Evolutionary conservation across 2,329 filamentous ascomycete genomes (phyloP).

Genomic region (Scytalidium sp.): DNA sequence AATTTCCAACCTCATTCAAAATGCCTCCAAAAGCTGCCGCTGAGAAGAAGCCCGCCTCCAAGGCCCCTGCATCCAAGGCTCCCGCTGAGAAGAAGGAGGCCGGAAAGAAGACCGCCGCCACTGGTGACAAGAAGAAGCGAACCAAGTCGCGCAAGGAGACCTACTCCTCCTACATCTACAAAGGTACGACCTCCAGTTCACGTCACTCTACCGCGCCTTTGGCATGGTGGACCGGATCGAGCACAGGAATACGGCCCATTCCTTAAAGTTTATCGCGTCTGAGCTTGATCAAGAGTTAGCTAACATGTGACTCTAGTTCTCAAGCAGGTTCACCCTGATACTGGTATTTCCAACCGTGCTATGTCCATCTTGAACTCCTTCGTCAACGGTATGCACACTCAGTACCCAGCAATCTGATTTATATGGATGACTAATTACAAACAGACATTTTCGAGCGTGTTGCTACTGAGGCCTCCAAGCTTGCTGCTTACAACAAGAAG

Average conservation of each 20-base stretch:
- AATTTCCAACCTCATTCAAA: constrained; percentile 41
- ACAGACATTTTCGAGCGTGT: constrained; percentile 99
- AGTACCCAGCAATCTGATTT: background rate
- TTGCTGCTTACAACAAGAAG: constrained; percentile 99
- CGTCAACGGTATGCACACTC: constrained; percentile 76
- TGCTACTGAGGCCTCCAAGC: constrained; percentile 97
- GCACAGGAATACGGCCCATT: too few relatives aligned
- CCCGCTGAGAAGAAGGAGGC: constrained; percentile 99
- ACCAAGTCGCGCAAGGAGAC: constrained; percentile 99
- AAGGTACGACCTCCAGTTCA: constrained; percentile 63
- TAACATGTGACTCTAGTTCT: constrained; percentile 63
- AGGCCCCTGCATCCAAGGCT: constrained; percentile 81
- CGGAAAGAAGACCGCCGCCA: constrained; percentile 97
- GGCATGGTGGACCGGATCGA: too few relatives aligned
- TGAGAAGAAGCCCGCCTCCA: constrained; percentile 98
- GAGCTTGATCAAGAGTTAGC: constrained; percentile 28
- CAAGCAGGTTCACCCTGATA: constrained; percentile 99
- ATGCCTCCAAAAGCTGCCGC: constrained; percentile 94
- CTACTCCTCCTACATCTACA: constrained; percentile 99
- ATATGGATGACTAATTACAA: constrained; percentile 23
- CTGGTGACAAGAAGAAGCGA: constrained; percentile 99
- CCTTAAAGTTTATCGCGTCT: constrained; percentile 15
- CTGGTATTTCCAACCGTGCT: constrained; percentile 99
- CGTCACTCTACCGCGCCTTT: constrained; percentile 11
- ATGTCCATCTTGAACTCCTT: constrained; percentile 99